Evolutionary conservation across 2,329 filamentous ascomycete genomes (phyloP).

Genomic region (Lasiodiplodia theobromae): DNA sequence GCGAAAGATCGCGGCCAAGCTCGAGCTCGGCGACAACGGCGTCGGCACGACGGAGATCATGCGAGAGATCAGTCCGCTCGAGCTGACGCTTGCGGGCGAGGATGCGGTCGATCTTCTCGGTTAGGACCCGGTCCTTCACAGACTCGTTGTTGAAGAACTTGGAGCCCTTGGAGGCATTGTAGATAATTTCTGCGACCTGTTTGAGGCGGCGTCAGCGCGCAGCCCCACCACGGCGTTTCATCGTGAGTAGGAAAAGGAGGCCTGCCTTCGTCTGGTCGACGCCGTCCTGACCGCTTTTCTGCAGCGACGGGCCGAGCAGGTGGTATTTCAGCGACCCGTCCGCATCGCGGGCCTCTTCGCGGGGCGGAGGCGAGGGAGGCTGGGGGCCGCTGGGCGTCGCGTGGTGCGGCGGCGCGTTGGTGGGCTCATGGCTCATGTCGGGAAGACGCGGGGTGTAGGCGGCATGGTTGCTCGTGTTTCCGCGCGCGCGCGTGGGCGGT

Average conservation of each 20-base stretch:
- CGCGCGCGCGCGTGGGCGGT: conserved; percentile 9
- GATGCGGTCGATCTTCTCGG: conserved; percentile 83
- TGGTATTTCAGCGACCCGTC: conserved; percentile 78
- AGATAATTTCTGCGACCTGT: conserved; percentile 92
- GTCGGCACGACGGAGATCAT: conserved; percentile 78
- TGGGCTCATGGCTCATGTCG: conserved; percentile 29
- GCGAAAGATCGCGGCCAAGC: conserved; percentile 77
- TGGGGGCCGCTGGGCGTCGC: neutral
- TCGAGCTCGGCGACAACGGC: conserved; percentile 83
- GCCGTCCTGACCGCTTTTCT: conserved; percentile 89
- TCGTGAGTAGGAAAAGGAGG: conserved; percentile 20
- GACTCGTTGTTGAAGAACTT: conserved; percentile 97
- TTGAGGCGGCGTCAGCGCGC: conserved; percentile 19
- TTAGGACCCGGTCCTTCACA: conserved; percentile 79
- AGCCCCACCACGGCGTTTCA: neutral
- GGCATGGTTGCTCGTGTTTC: conserved; percentile 20
- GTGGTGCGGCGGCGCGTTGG: neutral
- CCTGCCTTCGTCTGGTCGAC: conserved; percentile 88
- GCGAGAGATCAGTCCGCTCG: conserved; percentile 75
- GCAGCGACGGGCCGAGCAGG: conserved; percentile 86
- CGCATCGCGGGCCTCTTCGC: conserved; percentile 3
- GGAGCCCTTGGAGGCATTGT: conserved; percentile 93
- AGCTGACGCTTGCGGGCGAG: conserved; percentile 76
- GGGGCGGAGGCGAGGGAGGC: neutral
- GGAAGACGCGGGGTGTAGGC: conserved; percentile 17